These are phyloP conservation scores for Penicillium sp. DNA, from an alignment of 2,329 filamentous ascomycete genomes.

Conservation along the genomic window DNA sequence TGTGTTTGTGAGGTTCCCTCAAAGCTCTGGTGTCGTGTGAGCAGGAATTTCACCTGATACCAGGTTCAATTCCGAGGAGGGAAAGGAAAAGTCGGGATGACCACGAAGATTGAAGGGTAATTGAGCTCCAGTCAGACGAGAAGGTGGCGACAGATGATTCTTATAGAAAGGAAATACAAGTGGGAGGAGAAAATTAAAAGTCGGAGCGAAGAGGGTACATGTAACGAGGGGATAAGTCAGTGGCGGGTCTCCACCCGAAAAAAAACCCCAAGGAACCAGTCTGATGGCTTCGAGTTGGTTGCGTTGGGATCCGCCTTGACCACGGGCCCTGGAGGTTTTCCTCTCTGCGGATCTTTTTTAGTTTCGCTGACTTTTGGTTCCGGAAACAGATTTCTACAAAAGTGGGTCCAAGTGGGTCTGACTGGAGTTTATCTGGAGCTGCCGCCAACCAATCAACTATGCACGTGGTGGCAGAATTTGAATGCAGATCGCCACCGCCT, in stretches of 20 bases:
- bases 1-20: slow-evolving; percentile 1
- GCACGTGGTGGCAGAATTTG: slow-evolving; percentile 34
- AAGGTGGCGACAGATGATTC: not conserved
- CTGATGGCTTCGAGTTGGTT: not conserved
- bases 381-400: slow-evolving; percentile 4
- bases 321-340: not conserved
- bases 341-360: not conserved
- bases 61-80: slow-evolving; percentile 4
- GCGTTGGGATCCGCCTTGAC: not conserved
- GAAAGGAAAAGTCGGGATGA: not conserved
- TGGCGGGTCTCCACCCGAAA: slow-evolving; percentile 13
- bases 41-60: slow-evolving; percentile 1
- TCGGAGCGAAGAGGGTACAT: slow-evolving; percentile 2
- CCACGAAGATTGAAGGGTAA: slow-evolving; percentile 1
- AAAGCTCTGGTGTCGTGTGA: slow-evolving; percentile 9
- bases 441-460: slow-evolving; percentile 27
- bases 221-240: not conserved
- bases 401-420: slow-evolving; percentile 10
- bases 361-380: slow-evolving; percentile 3
- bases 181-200: not conserved
- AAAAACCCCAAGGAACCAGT: slow-evolving; percentile 2
- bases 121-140: not conserved
- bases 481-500: slow-evolving; percentile 11
- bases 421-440: slow-evolving; percentile 5
- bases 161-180: slow-evolving; percentile 1